Evolutionary conservation across 208 protist species (phyloP), one percentile per base, ranked within the genome.

Genomic region (Vickermania spadyakhi): DNA sequence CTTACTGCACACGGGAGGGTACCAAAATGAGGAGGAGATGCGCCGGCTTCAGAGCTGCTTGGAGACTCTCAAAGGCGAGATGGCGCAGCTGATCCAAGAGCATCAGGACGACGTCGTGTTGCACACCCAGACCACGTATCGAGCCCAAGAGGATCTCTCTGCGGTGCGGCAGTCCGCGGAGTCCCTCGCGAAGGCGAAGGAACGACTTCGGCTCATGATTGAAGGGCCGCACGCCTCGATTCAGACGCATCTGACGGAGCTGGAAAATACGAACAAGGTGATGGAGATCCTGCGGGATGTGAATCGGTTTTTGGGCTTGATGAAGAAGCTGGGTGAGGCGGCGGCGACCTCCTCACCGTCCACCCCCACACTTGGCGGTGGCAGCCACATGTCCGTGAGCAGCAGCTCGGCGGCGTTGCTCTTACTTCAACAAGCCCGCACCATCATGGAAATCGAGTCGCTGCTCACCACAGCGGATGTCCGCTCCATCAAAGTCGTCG

Each of bases 181-280:
- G 42, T 77, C 79, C 0, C 68, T 93, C 27, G 56, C 72, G 52
- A 69, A 73, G 51, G 77, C 86, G 13, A 72, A 64, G 18, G 72
- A 64, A 18, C 75, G 79, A 27, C 72, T 93, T 23, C 69, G 73
- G 5, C 60, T 79, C 14, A 86, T 82, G 66, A 77, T 89, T 2
- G 77, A 88, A 58, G 86, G 85, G 57, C 81, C 86, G 2, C 77
- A 84, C 60, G 56, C 60, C 21, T 50, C 72, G 28, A 75, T 93
- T 30, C 74, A 75, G 50, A 67, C 60, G 4, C 71, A 70, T 22
- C 73, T 93, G 36, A 74, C 45, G 14, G 79, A 81, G 70, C 58
- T 93, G 62, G 70, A 79, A 62, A 78, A 79, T 60, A 86, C 75
- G 13, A 80, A 75, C 21, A 58, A 64, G 27, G 75, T 62, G 7